Percentiles rank a stretch among this genome's conserved stretches.
phyloP scores from a whole-genome alignment of 1,284 basidiomycete species.

The Trichosporon faecale region DNA sequence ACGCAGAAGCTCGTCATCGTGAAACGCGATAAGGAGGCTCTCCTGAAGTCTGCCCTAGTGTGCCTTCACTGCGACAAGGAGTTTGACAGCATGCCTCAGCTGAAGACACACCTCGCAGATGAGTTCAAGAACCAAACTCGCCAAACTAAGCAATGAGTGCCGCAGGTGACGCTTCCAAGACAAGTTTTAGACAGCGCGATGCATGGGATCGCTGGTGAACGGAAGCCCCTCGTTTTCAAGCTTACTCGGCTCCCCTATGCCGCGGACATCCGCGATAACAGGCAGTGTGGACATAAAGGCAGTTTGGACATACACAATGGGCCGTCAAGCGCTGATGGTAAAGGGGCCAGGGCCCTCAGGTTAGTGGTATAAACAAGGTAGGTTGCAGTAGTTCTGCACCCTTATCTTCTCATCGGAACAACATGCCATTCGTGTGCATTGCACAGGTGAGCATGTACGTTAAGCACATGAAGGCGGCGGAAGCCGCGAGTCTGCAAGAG shows the following conservation, averaged over 20 bases:
- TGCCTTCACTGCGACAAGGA: conserved; percentile 65
- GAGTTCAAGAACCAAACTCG: conserved; percentile 30
- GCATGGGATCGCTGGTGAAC: not conserved
- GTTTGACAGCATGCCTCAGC: conserved; percentile 68
- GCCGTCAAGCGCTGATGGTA: too few species aligned
- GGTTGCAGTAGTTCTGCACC: not conserved
- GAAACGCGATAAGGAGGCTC: conserved; percentile 52
- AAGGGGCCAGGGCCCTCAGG: too few species aligned
- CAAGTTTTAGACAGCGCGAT: not conserved
- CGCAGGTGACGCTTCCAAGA: not conserved
- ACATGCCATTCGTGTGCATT: too few species aligned
- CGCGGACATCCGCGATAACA: not conserved
- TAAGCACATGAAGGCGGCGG: too few species aligned
- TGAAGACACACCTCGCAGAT: conserved; percentile 59
- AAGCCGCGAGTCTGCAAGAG: too few species aligned
- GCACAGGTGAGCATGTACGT: too few species aligned
- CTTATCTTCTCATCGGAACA: not conserved
- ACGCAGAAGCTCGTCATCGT: conserved; percentile 54
- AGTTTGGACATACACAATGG: not conserved
- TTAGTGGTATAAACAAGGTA: not conserved
- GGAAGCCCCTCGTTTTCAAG: not conserved
- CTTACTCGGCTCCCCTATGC: not conserved
- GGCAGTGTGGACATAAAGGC: not conserved
- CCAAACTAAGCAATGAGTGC: not conserved
- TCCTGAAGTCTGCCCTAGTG: conserved; percentile 64